A percentile compares a stretch with the other conserved stretches of the same genome.
phyloP scores from a whole-genome alignment of 225 moss, liverwort and hornwort genomes.

The Pseudoscleropodium purum region DNA sequence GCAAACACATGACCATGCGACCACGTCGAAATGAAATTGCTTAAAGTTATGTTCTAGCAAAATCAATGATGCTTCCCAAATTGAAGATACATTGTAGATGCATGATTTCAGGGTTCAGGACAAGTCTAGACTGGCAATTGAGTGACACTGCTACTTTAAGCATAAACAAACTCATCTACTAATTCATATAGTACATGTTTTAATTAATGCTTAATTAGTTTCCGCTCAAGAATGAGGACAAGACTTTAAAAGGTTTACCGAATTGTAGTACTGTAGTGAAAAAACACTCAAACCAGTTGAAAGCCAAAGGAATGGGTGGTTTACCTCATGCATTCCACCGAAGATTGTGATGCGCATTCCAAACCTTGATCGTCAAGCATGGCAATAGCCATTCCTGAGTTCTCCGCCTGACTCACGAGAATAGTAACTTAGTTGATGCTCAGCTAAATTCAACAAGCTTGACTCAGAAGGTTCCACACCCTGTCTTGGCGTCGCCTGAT shows the following conservation, averaged over 20 bases:
- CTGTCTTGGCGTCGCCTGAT: not conserved
- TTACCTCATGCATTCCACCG: not conserved
- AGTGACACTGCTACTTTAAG: not conserved
- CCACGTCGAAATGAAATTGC: not conserved
- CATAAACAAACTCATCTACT: not conserved
- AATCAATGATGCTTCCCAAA: not conserved
- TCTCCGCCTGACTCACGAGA: not conserved
- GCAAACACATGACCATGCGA: not conserved
- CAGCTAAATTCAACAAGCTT: not conserved
- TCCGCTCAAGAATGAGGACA: not conserved
- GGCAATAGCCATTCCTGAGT: not conserved
- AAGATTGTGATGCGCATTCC: not conserved
- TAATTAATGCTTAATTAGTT: not conserved
- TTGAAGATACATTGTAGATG: not conserved
- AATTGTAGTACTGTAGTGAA: not conserved
- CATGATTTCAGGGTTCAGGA: not conserved
- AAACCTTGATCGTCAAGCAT: not conserved
- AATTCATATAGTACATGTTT: not conserved
- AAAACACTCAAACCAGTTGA: not conserved
- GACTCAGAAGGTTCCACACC: not conserved
- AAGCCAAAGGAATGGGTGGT: no score
- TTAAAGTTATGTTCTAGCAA: not conserved
- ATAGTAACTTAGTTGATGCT: not conserved
- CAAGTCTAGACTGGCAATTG: not conserved
- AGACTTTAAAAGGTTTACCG: not conserved